Base-by-base conservation (phyloP, 1,284 basidiomycete genomes). In the Pascua sp. region DNA sequence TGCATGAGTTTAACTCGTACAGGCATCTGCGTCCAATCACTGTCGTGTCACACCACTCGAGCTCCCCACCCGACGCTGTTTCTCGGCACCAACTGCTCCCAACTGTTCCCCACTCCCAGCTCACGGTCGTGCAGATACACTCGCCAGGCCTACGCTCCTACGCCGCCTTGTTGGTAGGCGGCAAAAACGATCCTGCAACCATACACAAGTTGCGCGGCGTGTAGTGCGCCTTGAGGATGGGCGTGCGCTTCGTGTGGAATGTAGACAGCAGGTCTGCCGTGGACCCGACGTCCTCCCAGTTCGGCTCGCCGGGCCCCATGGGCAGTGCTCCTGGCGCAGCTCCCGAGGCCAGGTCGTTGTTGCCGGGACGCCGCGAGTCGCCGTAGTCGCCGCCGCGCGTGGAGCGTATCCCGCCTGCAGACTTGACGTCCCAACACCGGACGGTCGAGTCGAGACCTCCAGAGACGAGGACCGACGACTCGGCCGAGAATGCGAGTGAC, bases 161-260 rank as follows among this genome's bases (percentile, higher is more conserved):
- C 44, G 41, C 51, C 42, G 44, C 45, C 56, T 57, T 57, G 59
- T 57, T 68, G 42, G 71, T 67, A 16, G 71, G 73, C 5, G 73
- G 72, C n/a, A 72, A 56, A 51, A 72, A 77, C n/a, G 67, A 64
- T 2, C 95, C 95, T 10, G 90, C 89, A 17, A 89, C 90, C 60
- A 98, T 80, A 75, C 92, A 95, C 42, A 98, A 81, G 77, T 98
- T 98, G 36, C 95, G 84, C 18, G 91, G 86, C 9, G 95, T 98
- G 69, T 98, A 95, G 66, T 96, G 91, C 11, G 95, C 87, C 69
- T 94, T 88, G 48, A 86, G 84, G 62, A 98, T 85, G 0, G 95
- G 92, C 42, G 96, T 98, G 57, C 91, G 84, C 80, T 98, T 98
- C 24, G 96, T 98, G 5, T 89, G 88, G 76, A 93, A 95, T 0